These are phyloP conservation scores for Saccharomycopsis malanga DNA, from an alignment of 805 yeast species.

Conservation along the genomic window DNA sequence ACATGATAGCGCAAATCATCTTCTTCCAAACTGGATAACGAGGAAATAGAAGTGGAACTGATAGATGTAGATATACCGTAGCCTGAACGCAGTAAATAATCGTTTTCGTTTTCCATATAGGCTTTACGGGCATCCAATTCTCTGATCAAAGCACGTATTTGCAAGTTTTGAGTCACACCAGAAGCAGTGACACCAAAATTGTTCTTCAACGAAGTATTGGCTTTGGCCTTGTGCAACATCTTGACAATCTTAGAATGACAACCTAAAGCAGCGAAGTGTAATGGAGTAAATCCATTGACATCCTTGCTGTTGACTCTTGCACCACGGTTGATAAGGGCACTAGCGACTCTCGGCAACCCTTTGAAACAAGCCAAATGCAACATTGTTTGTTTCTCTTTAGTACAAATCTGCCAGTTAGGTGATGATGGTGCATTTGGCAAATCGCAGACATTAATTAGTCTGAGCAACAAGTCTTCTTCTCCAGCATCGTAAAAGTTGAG, in stretches of 20 bases:
- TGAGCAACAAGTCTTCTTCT: slow-evolving; percentile 36
- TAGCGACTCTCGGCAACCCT: slow-evolving; percentile 57
- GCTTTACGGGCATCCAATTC: slow-evolving; percentile 18
- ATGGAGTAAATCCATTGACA: slow-evolving; percentile 75
- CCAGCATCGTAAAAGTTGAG: slow-evolving; percentile 16
- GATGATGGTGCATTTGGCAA: slow-evolving; percentile 39
- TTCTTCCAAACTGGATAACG: slow-evolving; percentile 24
- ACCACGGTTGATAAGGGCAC: slow-evolving; percentile 56
- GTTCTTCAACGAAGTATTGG: slow-evolving; percentile 47
- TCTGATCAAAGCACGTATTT: slow-evolving; percentile 27
- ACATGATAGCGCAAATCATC: slow-evolving; percentile 27
- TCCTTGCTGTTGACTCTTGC: slow-evolving; percentile 71
- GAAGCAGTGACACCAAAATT: slow-evolving; percentile 42
- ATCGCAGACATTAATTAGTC: slow-evolving; percentile 58
- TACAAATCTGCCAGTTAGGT: slow-evolving; percentile 78
- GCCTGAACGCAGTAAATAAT: not conserved
- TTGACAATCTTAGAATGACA: slow-evolving; percentile 66
- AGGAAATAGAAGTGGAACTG: slow-evolving; percentile 16
- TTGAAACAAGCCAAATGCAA: slow-evolving; percentile 77
- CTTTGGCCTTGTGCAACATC: slow-evolving; percentile 55
- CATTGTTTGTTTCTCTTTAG: slow-evolving; percentile 78
- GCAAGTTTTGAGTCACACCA: slow-evolving; percentile 35
- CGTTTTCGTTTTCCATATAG: slow-evolving; percentile 26
- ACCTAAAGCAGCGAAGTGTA: slow-evolving; percentile 75
- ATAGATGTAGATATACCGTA: slow-evolving; percentile 1